phyloP scores from a whole-genome alignment of 208 protist species.

The Phytomonas sp. region DNA sequence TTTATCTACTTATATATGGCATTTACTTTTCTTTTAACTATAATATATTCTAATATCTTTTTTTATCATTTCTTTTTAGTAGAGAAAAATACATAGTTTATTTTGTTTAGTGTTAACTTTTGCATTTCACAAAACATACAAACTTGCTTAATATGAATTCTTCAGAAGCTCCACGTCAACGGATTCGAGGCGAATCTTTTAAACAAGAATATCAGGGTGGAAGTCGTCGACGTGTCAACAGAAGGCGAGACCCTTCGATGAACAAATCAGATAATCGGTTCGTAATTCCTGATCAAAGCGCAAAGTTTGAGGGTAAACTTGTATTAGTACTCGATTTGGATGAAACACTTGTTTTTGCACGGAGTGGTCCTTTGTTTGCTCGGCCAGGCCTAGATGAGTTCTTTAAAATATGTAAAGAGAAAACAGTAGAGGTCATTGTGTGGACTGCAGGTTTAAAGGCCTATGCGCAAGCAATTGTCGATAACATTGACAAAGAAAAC shows the following conservation, averaged over 20 bases:
- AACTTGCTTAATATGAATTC: background rate
- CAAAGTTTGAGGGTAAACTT: constrained; percentile 71
- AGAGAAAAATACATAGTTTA: background rate
- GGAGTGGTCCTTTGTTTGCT: constrained; percentile 80
- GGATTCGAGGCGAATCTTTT: constrained; percentile 86
- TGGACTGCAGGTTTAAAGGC: constrained; percentile 89
- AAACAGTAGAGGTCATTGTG: constrained; percentile 82
- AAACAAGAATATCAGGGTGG: constrained; percentile 89
- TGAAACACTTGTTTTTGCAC: constrained; percentile 86
- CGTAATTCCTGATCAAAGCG: constrained; percentile 69
- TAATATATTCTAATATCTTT: background rate
- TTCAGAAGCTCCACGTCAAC: constrained; percentile 32
- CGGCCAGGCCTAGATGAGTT: constrained; percentile 84
- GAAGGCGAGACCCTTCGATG: constrained; percentile 87
- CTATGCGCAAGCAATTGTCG: constrained; percentile 89
- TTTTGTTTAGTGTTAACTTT: background rate
- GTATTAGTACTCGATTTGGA: constrained; percentile 87
- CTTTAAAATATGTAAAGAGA: constrained; percentile 79
- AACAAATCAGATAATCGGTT: constrained; percentile 69
- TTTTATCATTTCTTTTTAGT: constrained; percentile 1
- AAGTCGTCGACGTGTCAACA: constrained; percentile 40
- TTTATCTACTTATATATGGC: constrained; percentile 13
- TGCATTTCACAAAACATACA: background rate
- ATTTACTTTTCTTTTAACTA: constrained; percentile 2
- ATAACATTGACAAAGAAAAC: constrained; percentile 84